Percentiles rank a stretch among this genome's conserved stretches.
Conservation (phyloP, 1,284 basidiomycete genomes). For the Mycena sp. region DNA sequence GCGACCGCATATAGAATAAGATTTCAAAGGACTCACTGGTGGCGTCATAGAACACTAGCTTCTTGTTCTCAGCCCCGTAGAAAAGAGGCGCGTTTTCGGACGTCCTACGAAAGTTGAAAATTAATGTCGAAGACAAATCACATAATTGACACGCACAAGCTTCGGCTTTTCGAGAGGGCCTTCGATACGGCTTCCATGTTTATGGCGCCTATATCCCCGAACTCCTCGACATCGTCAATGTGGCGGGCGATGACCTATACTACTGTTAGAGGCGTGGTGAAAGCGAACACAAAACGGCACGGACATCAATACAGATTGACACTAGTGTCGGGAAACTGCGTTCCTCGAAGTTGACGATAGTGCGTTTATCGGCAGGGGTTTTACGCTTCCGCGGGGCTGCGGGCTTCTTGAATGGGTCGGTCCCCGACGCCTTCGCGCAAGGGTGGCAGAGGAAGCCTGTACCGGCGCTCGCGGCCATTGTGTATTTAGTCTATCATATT, state of each 20-base stretch:
- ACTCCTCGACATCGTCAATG: conserved; percentile 90
- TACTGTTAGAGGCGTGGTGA: neutral
- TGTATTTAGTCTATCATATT: conserved; percentile 92
- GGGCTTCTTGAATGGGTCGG: conserved; percentile 87
- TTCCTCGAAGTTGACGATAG: conserved; percentile 76
- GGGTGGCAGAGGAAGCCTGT: conserved; percentile 83
- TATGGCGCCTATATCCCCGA: conserved; percentile 86
- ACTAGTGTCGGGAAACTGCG: conserved; percentile 75
- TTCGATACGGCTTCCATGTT: conserved; percentile 88
- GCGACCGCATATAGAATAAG: conserved; percentile 6
- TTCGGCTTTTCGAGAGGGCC: conserved; percentile 87
- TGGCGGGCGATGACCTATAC: conserved; percentile 82
- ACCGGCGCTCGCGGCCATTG: conserved; percentile 72
- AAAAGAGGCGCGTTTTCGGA: conserved; percentile 85
- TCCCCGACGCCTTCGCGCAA: conserved; percentile 80
- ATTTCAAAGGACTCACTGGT: conserved; percentile 69
- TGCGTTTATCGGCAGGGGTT: conserved; percentile 65
- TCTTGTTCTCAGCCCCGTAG: conserved; percentile 77
- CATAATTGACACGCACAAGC: conserved; percentile 66
- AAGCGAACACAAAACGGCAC: conserved; percentile 14
- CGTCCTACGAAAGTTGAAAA: conserved; percentile 55
- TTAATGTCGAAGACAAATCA: neutral
- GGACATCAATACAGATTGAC: conserved; percentile 82
- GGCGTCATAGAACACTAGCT: conserved; percentile 88
- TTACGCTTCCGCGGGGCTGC: conserved; percentile 69